Evolutionary conservation across 176 grass and related monocot genomes (phyloP), one percentile per base, ranked within the genome.

Genomic region (Tillandsia leiboldiana): DNA sequence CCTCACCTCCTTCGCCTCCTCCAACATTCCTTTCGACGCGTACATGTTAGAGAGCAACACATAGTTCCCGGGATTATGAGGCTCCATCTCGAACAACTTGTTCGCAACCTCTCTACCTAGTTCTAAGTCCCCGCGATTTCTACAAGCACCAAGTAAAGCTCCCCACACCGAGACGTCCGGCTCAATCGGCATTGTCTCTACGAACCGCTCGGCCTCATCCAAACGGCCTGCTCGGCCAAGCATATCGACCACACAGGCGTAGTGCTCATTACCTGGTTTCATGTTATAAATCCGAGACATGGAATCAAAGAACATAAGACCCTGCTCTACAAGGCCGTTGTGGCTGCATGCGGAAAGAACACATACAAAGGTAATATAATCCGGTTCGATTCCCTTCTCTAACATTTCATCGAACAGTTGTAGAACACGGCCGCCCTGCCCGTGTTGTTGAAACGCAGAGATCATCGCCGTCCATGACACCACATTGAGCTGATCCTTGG

Each of bases 311-410:
- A 79, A 81, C 27, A 51, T 82, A 67, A 76, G 72, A 26, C 86
- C 86, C 66, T 82, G 62, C 50, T 85, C 78, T 23, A 85, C 51
- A 58, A 85, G 72, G 20, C 86, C 78, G 27, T 23, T 76, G 68
- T 84, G 78, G 68, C 82, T 85, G 22, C 86, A 89, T 15, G 86
- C 59, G 51, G 86, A 79, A 17, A 89, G 78, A 68, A 85, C 64
- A 63, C 82, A 81, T 11, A 89, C 82, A 70, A 89, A 89, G 51
- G 82, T 84, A 42, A 89, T 66, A 56, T 89, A 83, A 17, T 89
- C 86, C 1, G 82, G 82, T 53, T 26, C 27, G 18, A 89, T 76
- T 1, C 72, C 86, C 51, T 72, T 58, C 56, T 82, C 20, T 23
- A 81, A 12, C 82, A 85, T 84, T 65, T 20, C 26, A 14, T 85